A percentile compares a stretch with the other conserved stretches of the same genome.
Evolutionary conservation across 2,329 filamentous ascomycete genomes (phyloP).

Genomic region (Penicillium sp.): DNA sequence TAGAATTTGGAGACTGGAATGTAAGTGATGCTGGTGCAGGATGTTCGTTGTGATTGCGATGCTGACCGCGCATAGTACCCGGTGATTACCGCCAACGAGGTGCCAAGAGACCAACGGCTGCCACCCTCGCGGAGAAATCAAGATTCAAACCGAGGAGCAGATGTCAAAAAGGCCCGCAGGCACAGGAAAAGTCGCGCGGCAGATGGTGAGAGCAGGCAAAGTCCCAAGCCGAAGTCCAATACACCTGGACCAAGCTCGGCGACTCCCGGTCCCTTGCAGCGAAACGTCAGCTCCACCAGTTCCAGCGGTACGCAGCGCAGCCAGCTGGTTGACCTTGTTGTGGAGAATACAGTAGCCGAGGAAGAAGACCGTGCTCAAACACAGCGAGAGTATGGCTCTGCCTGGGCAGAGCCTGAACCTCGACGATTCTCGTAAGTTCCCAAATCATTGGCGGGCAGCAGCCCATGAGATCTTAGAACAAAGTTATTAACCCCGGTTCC

Average conservation of each 20-base stretch:
- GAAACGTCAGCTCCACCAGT: slow-evolving; percentile 38
- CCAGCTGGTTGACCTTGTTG: slow-evolving; percentile 66
- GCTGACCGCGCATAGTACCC: slow-evolving; percentile 67
- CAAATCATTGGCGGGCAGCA: slow-evolving; percentile 1
- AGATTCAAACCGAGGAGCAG: slow-evolving; percentile 34
- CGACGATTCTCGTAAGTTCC: slow-evolving; percentile 36
- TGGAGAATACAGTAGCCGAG: slow-evolving; percentile 64
- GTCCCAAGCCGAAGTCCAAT: slow-evolving; percentile 31
- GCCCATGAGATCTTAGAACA: neutral
- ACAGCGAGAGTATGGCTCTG: slow-evolving; percentile 61
- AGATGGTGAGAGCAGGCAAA: slow-evolving; percentile 20
- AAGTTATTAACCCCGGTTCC: slow-evolving; percentile 19
- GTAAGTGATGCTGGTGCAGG: slow-evolving; percentile 54
- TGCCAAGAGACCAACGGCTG: slow-evolving; percentile 68
- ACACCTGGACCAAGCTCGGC: slow-evolving; percentile 36
- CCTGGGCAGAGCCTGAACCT: slow-evolving; percentile 54
- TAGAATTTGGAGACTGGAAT: slow-evolving; percentile 76
- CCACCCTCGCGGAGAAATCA: slow-evolving; percentile 55
- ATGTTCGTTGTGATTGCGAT: neutral
- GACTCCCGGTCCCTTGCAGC: slow-evolving; percentile 28
- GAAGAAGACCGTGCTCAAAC: slow-evolving; percentile 61
- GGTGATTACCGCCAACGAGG: slow-evolving; percentile 81
- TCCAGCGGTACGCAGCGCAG: slow-evolving; percentile 59
- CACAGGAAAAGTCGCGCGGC: slow-evolving; percentile 36
- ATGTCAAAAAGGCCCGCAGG: slow-evolving; percentile 42